Conservation (phyloP, 257 asterid genomes). For the Scutellaria baicalensis region DNA sequence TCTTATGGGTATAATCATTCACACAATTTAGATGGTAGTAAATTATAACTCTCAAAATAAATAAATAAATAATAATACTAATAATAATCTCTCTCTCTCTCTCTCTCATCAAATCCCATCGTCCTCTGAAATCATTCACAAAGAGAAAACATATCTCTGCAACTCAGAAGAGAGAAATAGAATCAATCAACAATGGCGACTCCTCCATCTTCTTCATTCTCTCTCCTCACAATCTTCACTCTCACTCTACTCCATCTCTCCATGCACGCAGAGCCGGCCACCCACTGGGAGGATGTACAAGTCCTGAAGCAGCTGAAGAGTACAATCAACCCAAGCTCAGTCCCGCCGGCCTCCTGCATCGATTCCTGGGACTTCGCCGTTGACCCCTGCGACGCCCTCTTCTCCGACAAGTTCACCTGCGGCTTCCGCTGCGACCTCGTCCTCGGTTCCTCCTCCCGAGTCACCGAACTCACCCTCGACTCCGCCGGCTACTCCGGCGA, state of each 20-base stretch:
- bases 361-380: constrained; percentile 65
- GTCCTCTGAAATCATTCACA: neutral
- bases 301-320: constrained; percentile 52
- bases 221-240: neutral
- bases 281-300: constrained; percentile 54
- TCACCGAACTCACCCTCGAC: constrained; percentile 74
- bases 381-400: constrained; percentile 71
- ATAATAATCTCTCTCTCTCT: no score
- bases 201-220: neutral
- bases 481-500: constrained; percentile 58
- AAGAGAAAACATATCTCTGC: constrained; percentile 12
- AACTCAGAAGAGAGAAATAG: neutral
- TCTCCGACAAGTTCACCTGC: constrained; percentile 59
- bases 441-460: constrained; percentile 24
- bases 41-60: no score
- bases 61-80: no score
- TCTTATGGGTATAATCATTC: no score
- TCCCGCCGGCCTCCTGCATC: constrained; percentile 54
- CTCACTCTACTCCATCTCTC: constrained; percentile 10
- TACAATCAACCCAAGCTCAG: constrained; percentile 36
- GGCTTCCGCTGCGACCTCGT: constrained; percentile 71
- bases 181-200: constrained; percentile 7
- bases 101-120: constrained; percentile 9
- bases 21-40: no score
- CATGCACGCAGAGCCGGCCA: constrained; percentile 32